These are phyloP conservation scores for Thermothielavioides terrestris DNA, from an alignment of 495 filamentous ascomycete genomes.

Conservation along the genomic window DNA sequence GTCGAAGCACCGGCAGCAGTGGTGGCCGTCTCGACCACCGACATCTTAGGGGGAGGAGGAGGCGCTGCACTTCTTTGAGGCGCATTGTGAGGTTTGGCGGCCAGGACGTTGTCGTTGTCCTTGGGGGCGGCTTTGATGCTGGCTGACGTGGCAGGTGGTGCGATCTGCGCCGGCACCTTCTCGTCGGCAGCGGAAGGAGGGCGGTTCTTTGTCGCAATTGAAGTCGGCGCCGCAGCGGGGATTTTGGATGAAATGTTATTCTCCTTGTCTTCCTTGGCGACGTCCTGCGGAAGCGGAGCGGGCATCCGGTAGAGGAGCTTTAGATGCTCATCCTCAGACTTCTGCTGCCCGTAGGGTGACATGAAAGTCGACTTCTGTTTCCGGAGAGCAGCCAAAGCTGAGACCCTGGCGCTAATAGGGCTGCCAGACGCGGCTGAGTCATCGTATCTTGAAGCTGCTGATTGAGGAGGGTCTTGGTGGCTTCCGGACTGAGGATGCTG, in stretches of 20 bases:
- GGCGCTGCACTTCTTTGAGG: slow-evolving; percentile 73
- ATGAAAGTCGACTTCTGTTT: slow-evolving; percentile 17
- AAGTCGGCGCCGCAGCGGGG: not conserved
- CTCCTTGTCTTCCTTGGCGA: slow-evolving; percentile 63
- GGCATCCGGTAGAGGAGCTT: slow-evolving; percentile 54
- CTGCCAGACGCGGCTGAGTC: slow-evolving; percentile 38
- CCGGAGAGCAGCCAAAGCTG: slow-evolving; percentile 26
- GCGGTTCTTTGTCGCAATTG: not conserved
- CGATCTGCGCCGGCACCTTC: slow-evolving; percentile 44
- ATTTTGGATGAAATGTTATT: slow-evolving; percentile 54
- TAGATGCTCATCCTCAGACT: slow-evolving; percentile 8
- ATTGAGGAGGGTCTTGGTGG: slow-evolving; percentile 28
- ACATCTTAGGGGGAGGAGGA: slow-evolving; percentile 88
- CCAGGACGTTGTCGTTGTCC: slow-evolving; percentile 63
- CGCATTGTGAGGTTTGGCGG: slow-evolving; percentile 69
- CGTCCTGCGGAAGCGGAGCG: slow-evolving; percentile 46
- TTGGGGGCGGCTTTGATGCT: slow-evolving; percentile 43
- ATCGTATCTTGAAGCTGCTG: slow-evolving; percentile 27
- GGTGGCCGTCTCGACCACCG: slow-evolving; percentile 82
- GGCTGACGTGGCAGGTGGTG: slow-evolving; percentile 16
- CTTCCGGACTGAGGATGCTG: slow-evolving; percentile 25
- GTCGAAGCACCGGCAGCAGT: slow-evolving; percentile 69
- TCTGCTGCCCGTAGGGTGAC: slow-evolving; percentile 3
- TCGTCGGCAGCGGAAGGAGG: slow-evolving; percentile 44
- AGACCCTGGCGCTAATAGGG: slow-evolving; percentile 34